Percentiles rank a stretch among this genome's conserved stretches.
Conservation (phyloP, 2,329 filamentous ascomycete species). For the Orbilia oligospora region DNA sequence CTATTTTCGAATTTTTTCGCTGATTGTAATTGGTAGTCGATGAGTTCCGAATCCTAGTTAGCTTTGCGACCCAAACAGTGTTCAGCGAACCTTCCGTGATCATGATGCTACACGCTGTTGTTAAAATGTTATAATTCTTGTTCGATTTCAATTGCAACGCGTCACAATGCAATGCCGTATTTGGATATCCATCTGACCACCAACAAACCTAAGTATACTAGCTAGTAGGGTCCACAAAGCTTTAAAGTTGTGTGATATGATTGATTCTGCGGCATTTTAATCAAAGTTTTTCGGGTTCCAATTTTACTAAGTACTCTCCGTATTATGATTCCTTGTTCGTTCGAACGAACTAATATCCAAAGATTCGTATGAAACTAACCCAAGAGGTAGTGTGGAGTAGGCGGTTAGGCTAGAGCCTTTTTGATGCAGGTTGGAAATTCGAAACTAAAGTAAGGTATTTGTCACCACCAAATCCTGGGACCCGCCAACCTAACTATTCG, state of each 20-base stretch:
- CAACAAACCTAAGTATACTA: conserved; percentile 13
- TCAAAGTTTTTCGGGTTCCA: neutral
- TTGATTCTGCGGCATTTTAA: conserved; percentile 34
- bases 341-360: neutral
- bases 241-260: conserved; percentile 35
- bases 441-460: conserved; percentile 52
- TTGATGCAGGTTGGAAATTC: conserved; percentile 25
- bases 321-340: neutral
- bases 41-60: neutral
- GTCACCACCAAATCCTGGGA: conserved; percentile 58
- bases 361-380: conserved; percentile 10
- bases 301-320: neutral
- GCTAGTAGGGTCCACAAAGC: conserved; percentile 19
- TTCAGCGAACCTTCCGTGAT: neutral
- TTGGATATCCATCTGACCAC: conserved; percentile 37
- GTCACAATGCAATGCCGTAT: neutral
- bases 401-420: conserved; percentile 27
- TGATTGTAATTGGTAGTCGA: neutral
- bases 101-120: neutral
- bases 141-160: neutral
- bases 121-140: no score
- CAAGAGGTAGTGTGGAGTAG: conserved; percentile 19
- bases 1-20: no score
- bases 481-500: conserved; percentile 36
- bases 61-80: neutral